A percentile compares a stretch with the other conserved stretches of the same genome.
phyloP scores from a whole-genome alignment of 2,329 filamentous ascomycete species.

The Cladophialophora immunda region DNA sequence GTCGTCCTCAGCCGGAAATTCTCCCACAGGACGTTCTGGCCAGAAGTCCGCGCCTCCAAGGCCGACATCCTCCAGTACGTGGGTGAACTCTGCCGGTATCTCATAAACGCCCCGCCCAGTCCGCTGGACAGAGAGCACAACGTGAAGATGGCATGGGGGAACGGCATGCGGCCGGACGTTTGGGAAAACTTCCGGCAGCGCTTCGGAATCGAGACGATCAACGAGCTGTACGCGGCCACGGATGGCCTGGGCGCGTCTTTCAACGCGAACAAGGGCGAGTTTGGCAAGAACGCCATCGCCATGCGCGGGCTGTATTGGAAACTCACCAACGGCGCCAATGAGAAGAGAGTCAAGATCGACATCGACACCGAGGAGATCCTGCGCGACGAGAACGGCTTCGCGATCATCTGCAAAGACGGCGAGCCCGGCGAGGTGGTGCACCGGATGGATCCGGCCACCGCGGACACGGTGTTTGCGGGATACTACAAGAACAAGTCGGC shows the following conservation, averaged over 20 bases:
- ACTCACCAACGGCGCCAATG: slow-evolving; percentile 60
- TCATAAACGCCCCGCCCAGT: slow-evolving; percentile 54
- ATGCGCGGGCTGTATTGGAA: slow-evolving; percentile 73
- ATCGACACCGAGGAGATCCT: slow-evolving; percentile 71
- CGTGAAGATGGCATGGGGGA: slow-evolving; percentile 56
- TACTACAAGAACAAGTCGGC: slow-evolving; percentile 80
- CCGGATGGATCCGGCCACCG: slow-evolving; percentile 55
- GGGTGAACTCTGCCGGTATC: slow-evolving; percentile 60
- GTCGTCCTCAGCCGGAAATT: slow-evolving; percentile 51
- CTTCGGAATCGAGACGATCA: slow-evolving; percentile 60
- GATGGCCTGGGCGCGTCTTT: slow-evolving; percentile 73
- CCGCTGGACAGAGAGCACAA: slow-evolving; percentile 56
- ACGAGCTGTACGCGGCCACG: slow-evolving; percentile 80
- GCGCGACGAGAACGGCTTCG: slow-evolving; percentile 74
- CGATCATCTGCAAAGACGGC: slow-evolving; percentile 67
- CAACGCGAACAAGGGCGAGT: slow-evolving; percentile 70
- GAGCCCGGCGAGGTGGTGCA: slow-evolving; percentile 80
- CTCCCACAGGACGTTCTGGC: slow-evolving; percentile 41
- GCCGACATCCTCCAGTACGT: slow-evolving; percentile 67
- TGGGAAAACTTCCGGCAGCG: slow-evolving; percentile 57
- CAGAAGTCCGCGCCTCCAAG: slow-evolving; percentile 47
- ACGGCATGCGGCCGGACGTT: slow-evolving; percentile 59
- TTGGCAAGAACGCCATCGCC: slow-evolving; percentile 70
- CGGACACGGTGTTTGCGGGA: slow-evolving; percentile 73
- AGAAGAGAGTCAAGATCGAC: slow-evolving; percentile 74